A percentile compares a stretch with the other conserved stretches of the same genome.
Conservation (phyloP, 306 rosid species). For the Citrullus amarus region DNA sequence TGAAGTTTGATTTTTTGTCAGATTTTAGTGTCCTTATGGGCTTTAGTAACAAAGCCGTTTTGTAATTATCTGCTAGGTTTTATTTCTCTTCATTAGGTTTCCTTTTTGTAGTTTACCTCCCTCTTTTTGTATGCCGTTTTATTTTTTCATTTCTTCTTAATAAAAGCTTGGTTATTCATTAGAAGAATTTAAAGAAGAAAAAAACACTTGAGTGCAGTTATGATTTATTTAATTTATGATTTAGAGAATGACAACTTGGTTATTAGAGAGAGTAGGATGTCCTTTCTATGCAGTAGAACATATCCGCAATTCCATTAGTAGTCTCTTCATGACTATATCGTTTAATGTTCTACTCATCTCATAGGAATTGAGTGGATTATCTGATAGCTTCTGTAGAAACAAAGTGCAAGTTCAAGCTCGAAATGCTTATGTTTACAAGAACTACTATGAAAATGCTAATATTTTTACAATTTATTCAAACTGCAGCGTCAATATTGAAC, state of each 20-base stretch:
- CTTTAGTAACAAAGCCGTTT: too few species aligned
- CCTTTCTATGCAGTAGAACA: background rate
- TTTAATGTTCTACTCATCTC: background rate
- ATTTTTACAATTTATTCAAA: background rate
- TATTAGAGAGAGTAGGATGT: background rate
- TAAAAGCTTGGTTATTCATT: background rate
- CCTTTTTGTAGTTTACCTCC: background rate
- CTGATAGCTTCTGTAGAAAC: background rate
- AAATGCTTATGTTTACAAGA: background rate
- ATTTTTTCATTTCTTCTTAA: background rate
- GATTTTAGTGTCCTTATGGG: background rate
- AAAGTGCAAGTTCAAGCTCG: background rate
- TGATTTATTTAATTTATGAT: background rate
- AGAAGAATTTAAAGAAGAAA: too few species aligned
- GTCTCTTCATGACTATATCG: background rate
- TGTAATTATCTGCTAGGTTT: too few species aligned
- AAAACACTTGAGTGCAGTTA: background rate
- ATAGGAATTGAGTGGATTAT: background rate
- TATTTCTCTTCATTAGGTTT: too few species aligned
- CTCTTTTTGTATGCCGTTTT: background rate
- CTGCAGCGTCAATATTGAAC: constrained; percentile 55
- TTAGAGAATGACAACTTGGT: background rate
- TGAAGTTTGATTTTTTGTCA: background rate
- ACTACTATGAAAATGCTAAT: background rate
- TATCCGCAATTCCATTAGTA: background rate